These are phyloP conservation scores for Pichia sp. DNA, from an alignment of 1,139 yeast genomes.

Conservation along the genomic window DNA sequence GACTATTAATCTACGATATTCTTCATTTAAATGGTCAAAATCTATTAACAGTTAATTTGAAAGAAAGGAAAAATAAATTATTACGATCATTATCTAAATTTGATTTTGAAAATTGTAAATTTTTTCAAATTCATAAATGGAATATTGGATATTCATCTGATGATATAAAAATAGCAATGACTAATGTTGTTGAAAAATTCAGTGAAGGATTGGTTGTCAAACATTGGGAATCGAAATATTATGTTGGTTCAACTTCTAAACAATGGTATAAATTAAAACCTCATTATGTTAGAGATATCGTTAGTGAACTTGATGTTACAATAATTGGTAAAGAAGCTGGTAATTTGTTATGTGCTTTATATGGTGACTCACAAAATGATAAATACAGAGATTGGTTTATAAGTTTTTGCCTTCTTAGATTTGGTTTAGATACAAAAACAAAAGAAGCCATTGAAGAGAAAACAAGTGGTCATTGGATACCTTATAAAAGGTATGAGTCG, in stretches of 20 bases:
- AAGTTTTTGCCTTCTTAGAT: constrained; percentile 76
- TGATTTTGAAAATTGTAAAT: constrained; percentile 30
- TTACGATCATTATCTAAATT: constrained; percentile 1
- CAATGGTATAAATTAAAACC: constrained; percentile 89
- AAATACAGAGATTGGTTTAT: constrained; percentile 30
- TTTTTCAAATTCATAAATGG: constrained; percentile 51
- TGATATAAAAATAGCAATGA: constrained; percentile 53
- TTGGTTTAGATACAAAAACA: constrained; percentile 68
- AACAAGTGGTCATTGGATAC: constrained; percentile 59
- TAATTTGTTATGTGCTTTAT: constrained; percentile 15
- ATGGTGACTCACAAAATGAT: constrained; percentile 4
- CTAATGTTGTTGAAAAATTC: constrained; percentile 51
- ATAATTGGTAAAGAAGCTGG: constrained; percentile 57
- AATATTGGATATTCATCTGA: constrained; percentile 37
- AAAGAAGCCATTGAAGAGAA: constrained; percentile 50
- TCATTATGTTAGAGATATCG: constrained; percentile 78
- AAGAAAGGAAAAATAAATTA: constrained; percentile 10
- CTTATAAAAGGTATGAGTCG: constrained; percentile 27
- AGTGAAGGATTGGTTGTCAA: constrained; percentile 85
- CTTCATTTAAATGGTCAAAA: constrained; percentile 25
- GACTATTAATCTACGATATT: constrained; percentile 41
- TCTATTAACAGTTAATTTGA: constrained; percentile 7
- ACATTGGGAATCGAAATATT: constrained; percentile 52
- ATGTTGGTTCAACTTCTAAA: constrained; percentile 51
- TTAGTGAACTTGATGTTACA: constrained; percentile 75